Base-by-base conservation (phyloP, 106 monocot genomes). In the Phalaenopsis aphrodite region DNA sequence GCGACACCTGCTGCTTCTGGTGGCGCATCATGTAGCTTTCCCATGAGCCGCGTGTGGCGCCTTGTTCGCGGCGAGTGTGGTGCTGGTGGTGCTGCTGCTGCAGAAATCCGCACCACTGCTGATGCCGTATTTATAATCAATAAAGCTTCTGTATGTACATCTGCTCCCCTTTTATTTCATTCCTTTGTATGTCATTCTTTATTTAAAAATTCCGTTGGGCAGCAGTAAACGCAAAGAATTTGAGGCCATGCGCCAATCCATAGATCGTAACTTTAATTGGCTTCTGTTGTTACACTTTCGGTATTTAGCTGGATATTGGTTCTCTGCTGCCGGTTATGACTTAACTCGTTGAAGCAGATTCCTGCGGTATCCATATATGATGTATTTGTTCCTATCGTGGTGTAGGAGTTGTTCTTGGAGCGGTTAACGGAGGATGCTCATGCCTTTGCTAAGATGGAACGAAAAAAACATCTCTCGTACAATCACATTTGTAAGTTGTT, bases 61-160 rank as follows among this genome's bases (percentile, higher is more conserved):
- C 83, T 90, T 47, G 67, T 90, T 37, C 85, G 87, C 23, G 75
- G 75, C 21, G 87, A 82, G 48, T 85, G 82, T 58, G 81, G 69
- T 5, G 41, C 47, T 14, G 47, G 8, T 5, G 41, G 64, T 14
- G 57, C 8, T 16, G 4, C 76, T 47, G 21, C 5, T 72, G 45
- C 67, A 19, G 78, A 49, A 39, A 76, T 65, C 36, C 80, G 87
- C 65, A 79, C 84, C 65, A 85, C 90, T 56, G 24, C 64, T 5
- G 90, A 90, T 14, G 83, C 88, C 66, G 79, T 90, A 46, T 90
- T 90, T 79, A 85, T 90, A 84, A 83, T 90, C 85, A 90, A 87
- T 75, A 90, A 88, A 52, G 85, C 90, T 42, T 79, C 90, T 5
- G 90, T 90, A 79, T 15, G 12, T n/a, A 3, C 17, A 73, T 73